Percentiles rank a stretch among this genome's conserved stretches.
Evolutionary conservation across 2,329 filamentous ascomycete genomes (phyloP).

Genomic region (Penicillium sp.): DNA sequence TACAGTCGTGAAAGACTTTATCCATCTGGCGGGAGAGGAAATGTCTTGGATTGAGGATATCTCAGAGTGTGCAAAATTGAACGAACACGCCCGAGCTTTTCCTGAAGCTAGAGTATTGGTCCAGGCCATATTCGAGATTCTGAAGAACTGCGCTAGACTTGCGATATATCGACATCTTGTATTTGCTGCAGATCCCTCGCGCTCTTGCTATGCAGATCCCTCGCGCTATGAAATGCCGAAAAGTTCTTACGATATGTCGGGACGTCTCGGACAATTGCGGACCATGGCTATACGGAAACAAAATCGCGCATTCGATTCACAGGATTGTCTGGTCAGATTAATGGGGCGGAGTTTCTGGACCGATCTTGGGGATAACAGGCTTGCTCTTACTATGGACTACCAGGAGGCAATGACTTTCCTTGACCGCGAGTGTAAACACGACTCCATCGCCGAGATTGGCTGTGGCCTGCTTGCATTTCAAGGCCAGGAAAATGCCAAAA

Average conservation of each 20-base stretch:
- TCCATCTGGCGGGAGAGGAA: constrained; percentile 32
- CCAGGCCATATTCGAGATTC: constrained; percentile 16
- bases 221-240: not conserved
- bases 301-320: not conserved
- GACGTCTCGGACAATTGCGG: no score
- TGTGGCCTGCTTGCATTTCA: constrained; percentile 10
- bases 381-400: not conserved
- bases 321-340: not conserved
- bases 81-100: constrained; percentile 14
- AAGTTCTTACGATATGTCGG: not conserved
- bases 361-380: not conserved
- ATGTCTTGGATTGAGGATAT: constrained; percentile 43
- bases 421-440: not conserved
- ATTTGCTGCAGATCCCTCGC: not conserved
- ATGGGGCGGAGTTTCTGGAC: not conserved
- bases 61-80: constrained; percentile 31
- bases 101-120: constrained; percentile 17
- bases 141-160: constrained; percentile 36
- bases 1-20: constrained; percentile 42
- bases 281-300: no score
- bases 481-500: constrained; percentile 7
- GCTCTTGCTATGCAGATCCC: not conserved
- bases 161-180: constrained; percentile 22
- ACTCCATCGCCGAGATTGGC: constrained; percentile 14
- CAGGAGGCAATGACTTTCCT: no score